Evolutionary conservation across 2,329 filamentous ascomycete species (phyloP).

Genomic region (Neoarthrinium moseri): DNA sequence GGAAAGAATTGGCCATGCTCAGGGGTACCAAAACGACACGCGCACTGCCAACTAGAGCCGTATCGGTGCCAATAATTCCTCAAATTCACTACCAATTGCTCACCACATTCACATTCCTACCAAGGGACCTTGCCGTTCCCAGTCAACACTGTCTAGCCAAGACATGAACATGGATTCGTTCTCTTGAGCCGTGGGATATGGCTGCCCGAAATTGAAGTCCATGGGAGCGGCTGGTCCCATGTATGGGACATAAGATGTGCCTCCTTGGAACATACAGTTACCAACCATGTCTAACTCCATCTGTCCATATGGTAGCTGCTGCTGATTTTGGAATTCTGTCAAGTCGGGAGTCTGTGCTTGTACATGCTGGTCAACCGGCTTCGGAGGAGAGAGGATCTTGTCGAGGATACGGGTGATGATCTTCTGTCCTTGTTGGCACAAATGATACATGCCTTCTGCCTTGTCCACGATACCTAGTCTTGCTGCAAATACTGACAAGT

Average conservation of each 20-base stretch:
- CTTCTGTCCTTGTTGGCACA: conserved; percentile 32
- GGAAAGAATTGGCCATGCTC: no score
- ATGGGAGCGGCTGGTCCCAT: conserved; percentile 17
- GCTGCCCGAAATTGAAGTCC: conserved; percentile 25
- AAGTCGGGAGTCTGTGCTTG: conserved; percentile 13
- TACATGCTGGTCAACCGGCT: conserved; percentile 10
- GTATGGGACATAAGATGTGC: conserved; percentile 17
- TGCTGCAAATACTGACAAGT: conserved; percentile 33
- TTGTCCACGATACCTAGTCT: conserved; percentile 29
- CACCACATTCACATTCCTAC: neutral
- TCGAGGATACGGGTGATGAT: conserved; percentile 34
- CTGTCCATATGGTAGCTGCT: conserved; percentile 5
- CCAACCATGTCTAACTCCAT: conserved; percentile 13
- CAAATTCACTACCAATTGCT: neutral
- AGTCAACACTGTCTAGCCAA: conserved; percentile 32
- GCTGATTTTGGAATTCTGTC: neutral
- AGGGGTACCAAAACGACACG: no score
- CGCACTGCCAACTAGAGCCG: no score
- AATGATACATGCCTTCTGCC: conserved; percentile 25
- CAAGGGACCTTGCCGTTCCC: conserved; percentile 22
- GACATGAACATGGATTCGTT: conserved; percentile 29
- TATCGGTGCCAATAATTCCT: no score
- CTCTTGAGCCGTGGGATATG: conserved; percentile 28
- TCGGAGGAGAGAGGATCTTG: conserved; percentile 29
- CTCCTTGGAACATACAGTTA: no score